Conservation (phyloP, 148 eudicot genomes). For the Euryodendron excelsum region DNA sequence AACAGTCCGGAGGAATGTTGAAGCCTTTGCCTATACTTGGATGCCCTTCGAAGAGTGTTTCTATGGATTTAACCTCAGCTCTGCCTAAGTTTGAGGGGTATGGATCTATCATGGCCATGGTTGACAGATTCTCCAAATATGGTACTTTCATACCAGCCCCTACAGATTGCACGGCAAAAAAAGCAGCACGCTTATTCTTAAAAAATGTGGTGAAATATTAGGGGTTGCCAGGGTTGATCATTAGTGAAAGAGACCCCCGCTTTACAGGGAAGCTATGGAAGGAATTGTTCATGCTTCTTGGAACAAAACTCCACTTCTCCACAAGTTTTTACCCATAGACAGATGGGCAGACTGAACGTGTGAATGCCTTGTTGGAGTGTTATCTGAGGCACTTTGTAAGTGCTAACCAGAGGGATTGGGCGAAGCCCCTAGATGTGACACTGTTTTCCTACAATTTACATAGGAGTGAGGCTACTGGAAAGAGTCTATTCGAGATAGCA, state of each 20-base stretch:
- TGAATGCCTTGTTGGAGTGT: not conserved
- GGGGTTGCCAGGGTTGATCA: not conserved
- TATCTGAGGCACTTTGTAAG: slow-evolving; percentile 9
- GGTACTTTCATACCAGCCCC: not conserved
- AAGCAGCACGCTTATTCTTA: not conserved
- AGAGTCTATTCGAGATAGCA: not conserved
- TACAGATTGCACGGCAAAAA: not conserved
- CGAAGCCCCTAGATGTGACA: not conserved
- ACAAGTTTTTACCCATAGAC: not conserved
- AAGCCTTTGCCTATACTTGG: not conserved
- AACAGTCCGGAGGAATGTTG: not conserved
- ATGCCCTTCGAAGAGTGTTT: not conserved
- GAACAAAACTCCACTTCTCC: not conserved
- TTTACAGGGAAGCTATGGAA: slow-evolving; percentile 7
- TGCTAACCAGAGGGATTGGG: not conserved
- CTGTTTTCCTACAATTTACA: not conserved
- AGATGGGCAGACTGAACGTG: not conserved
- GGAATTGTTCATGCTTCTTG: not conserved
- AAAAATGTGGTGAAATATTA: not conserved
- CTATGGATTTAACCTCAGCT: slow-evolving; percentile 8
- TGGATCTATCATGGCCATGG: not conserved
- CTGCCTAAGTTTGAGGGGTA: slow-evolving; percentile 1
- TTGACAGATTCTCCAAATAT: not conserved
- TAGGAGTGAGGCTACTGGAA: not conserved
- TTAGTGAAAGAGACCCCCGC: not conserved